These are phyloP conservation scores for Panaeolus cyanescens DNA, from an alignment of 768 basidiomycete genomes.

Conservation along the genomic window DNA sequence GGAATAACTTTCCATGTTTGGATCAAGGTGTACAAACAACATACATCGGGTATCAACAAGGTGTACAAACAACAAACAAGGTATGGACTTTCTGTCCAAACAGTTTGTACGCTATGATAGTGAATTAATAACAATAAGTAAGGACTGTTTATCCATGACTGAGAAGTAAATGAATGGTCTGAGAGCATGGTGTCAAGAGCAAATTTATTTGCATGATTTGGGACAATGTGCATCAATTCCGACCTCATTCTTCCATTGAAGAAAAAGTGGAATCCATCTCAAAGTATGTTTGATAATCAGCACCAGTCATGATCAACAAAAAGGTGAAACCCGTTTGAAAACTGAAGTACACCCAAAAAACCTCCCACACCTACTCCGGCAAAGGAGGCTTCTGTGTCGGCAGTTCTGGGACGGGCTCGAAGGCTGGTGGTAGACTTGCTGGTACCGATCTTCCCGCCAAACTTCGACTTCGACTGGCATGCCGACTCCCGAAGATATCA, in stretches of 20 bases:
- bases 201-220: too few relatives aligned
- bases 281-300: too few relatives aligned
- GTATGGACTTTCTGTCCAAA: neutral
- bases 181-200: too few relatives aligned
- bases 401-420: neutral
- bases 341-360: neutral
- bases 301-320: too few relatives aligned
- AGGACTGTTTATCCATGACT: too few relatives aligned
- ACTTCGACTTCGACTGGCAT: conserved; percentile 1
- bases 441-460: neutral
- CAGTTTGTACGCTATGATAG: neutral
- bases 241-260: too few relatives aligned
- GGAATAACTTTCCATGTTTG: neutral
- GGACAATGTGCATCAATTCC: too few relatives aligned
- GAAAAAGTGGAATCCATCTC: too few relatives aligned
- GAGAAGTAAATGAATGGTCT: too few relatives aligned
- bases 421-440: neutral
- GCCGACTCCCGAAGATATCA: neutral
- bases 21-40: neutral
- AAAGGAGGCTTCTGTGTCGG: neutral
- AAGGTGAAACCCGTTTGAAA: neutral
- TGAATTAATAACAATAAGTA: too few relatives aligned
- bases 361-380: neutral
- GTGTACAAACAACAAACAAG: neutral
- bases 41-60: too few relatives aligned